Evolutionary conservation across 768 basidiomycete genomes (phyloP), one percentile per base, ranked within the genome.

Genomic region (Collybia nuda): DNA sequence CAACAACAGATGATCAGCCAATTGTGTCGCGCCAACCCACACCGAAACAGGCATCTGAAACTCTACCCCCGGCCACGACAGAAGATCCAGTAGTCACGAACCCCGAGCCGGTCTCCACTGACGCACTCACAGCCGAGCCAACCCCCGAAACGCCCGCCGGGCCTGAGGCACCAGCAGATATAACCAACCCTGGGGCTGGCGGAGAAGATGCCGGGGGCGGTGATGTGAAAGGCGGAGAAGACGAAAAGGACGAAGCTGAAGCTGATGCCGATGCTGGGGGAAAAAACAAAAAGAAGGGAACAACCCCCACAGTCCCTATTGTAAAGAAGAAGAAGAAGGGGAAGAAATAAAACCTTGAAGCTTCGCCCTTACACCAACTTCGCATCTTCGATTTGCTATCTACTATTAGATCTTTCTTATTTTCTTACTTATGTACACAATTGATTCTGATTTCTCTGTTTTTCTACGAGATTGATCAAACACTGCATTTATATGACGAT

Each of bases 301-400:
- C 18, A 11, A 11, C 32, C 32, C 3, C 32, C 3, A 3, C 32
- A 9, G 9, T 11, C 12, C 5, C 32, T 3, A 14, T 11, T 18
- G 35, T 18, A 9, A 51, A 50, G 46, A 61, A 57, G 32, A 56
- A 53, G 51, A 56, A 57, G 29, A 56, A 63, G 42, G 54, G 52
- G 42, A 56, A 56, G 44, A 56, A 66, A 67, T 69, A 56, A 40
- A 38, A 15, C 32, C 26, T 26, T 23, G 21, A 14, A 11, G n/a
- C 9, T 9, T 47, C n/a, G n/a, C n/a, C n/a, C n/a, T n/a, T n/a
- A n/a, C n/a, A n/a, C n/a, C n/a, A n/a, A n/a, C n/a, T n/a, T n/a
- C n/a, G n/a, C n/a, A n/a, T n/a, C n/a, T n/a, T n/a, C n/a, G n/a
- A 40, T 9, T 9, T 18, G 40, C 40, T 18, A 7, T 6, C 17